Conservation (phyloP, 2,329 filamentous ascomycete species). For the Fusarium sambucinum region DNA sequence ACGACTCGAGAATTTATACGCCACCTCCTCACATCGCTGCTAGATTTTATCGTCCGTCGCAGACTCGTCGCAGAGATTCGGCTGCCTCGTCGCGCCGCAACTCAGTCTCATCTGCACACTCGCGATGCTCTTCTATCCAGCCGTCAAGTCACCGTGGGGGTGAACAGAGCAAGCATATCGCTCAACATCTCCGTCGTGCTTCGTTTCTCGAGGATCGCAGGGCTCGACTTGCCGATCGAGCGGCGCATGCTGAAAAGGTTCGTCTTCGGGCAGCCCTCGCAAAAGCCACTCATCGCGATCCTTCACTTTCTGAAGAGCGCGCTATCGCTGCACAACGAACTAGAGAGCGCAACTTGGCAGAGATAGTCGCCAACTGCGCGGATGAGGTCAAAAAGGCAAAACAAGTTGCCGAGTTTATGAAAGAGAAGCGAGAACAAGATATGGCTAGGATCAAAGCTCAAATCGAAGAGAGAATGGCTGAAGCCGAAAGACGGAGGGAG, state of each 20-base stretch:
- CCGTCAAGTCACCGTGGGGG: conserved; percentile 62
- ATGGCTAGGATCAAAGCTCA: conserved; percentile 76
- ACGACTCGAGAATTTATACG: conserved; percentile 60
- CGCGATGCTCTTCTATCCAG: conserved; percentile 72
- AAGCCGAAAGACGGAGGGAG: conserved; percentile 78
- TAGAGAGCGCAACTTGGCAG: conserved; percentile 82
- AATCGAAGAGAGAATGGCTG: conserved; percentile 83
- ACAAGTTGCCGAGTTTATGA: conserved; percentile 84
- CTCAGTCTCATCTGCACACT: conserved; percentile 81
- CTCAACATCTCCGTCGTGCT: conserved; percentile 81
- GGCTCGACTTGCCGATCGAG: conserved; percentile 81
- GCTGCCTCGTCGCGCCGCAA: conserved; percentile 83
- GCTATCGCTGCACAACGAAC: conserved; percentile 82
- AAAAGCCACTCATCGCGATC: conserved; percentile 75
- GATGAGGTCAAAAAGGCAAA: conserved; percentile 87
- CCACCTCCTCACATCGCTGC: conserved; percentile 83
- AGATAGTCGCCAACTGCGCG: conserved; percentile 83
- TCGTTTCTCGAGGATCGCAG: conserved; percentile 86
- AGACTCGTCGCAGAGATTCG: conserved; percentile 77
- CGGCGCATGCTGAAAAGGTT: conserved; percentile 86
- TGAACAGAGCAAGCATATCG: conserved; percentile 81
- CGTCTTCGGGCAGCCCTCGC: conserved; percentile 79
- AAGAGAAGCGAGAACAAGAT: conserved; percentile 82
- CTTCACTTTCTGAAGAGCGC: conserved; percentile 77
- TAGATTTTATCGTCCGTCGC: conserved; percentile 77